Evolutionary conservation across 371 early-diverging fungal species (phyloP).

Genomic region (Saksenaea vasiformis): DNA sequence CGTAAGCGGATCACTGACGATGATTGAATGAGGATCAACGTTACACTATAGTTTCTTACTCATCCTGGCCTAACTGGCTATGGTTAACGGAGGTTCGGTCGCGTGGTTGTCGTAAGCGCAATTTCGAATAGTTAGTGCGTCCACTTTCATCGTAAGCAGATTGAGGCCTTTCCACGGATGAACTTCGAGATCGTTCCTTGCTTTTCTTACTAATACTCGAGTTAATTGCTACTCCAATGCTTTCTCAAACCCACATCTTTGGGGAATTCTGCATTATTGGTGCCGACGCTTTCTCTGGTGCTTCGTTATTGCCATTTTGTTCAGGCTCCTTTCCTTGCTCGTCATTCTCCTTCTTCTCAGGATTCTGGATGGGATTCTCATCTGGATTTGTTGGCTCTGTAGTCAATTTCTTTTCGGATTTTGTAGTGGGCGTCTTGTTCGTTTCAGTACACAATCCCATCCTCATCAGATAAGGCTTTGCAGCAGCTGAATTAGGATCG

Average conservation of each 20-base stretch:
- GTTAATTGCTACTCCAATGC: background rate
- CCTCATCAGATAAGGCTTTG: slow-evolving; percentile 73
- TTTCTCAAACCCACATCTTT: slow-evolving; percentile 3
- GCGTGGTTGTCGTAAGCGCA: slow-evolving; percentile 39
- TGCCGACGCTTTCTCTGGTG: background rate
- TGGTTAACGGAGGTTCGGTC: slow-evolving; percentile 35
- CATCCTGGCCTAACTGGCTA: slow-evolving; percentile 36
- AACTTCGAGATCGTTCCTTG: background rate
- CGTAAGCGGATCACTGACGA: slow-evolving; percentile 70
- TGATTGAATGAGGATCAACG: background rate
- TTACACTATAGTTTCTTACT: slow-evolving; percentile 22
- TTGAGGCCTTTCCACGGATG: background rate
- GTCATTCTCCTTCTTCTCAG: background rate
- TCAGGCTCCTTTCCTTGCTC: background rate
- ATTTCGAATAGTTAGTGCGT: slow-evolving; percentile 46
- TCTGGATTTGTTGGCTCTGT: background rate
- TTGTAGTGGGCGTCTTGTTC: background rate
- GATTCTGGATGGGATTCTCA: background rate
- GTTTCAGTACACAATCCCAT: slow-evolving; percentile 5
- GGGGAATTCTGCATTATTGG: background rate
- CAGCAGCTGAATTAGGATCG: slow-evolving; percentile 86
- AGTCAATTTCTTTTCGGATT: background rate
- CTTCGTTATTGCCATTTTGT: background rate
- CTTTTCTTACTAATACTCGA: background rate
- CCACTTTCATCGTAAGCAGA: slow-evolving; percentile 41